Base-by-base conservation (phyloP, 208 protist genomes). In the Acanthamoeba triangularis region DNA sequence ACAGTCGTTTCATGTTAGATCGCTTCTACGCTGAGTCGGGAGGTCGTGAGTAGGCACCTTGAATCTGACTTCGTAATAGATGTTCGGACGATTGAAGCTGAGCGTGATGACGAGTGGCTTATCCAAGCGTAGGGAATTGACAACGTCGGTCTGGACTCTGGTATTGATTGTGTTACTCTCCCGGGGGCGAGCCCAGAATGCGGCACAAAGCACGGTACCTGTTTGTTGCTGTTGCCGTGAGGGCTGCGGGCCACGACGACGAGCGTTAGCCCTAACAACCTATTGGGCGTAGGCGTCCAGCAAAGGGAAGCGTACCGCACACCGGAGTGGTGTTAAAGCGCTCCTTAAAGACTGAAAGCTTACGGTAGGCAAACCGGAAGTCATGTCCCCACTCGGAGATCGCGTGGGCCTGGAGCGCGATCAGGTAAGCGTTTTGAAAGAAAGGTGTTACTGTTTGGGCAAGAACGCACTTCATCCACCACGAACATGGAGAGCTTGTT, bases 321-420 rank as follows among this genome's bases (percentile, higher is more conserved):
- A 94, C 69, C 2, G 90, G 90, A 0, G 47, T 65, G 67, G 4
- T 49, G 35, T 41, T 20, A 25, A 94, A 96, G 28, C 47, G 78
- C 33, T 88, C 61, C 76, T 96, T 95, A 10, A 96, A 91, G 3
- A 72, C 44, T 8, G 35, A 67, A 2, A 96, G 59, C 56, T 95
- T 94, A 33, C 95, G 37, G 67, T 97, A 98, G 11, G 88, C 47
- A 14, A 61, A 59, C 44, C 97, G 76, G 90, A 98, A 98, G 44
- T 97, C 97, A 49, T 98, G 97, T 10, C 97, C 97, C 97, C 97
- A 98, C 76, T 97, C 94, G 7, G 92, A 96, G 4, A 97, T 97
- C 49, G 95, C 97, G 94, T 97, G 97, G 1, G 97, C 97, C 93
- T 95, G 13, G 52, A 35, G 56, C 94, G 13, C 28, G 54, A 82